phyloP scores from a whole-genome alignment of 805 yeast species.

The Yarrowia sp. region DNA sequence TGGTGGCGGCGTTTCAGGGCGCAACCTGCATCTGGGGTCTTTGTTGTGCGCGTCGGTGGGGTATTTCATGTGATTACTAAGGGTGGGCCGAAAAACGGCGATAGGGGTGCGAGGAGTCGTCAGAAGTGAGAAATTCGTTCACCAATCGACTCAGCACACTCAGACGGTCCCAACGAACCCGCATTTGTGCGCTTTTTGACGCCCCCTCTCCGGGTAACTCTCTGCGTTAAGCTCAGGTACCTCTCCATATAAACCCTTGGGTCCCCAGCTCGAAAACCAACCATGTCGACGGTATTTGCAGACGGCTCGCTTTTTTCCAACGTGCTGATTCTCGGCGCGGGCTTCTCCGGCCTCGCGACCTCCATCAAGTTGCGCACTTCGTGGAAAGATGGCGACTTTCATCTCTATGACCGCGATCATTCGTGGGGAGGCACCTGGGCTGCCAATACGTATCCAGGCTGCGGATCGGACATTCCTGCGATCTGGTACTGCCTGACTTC shows the following conservation, averaged over 20 bases:
- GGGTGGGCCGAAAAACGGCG: background rate
- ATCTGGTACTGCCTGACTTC: slow-evolving; percentile 30
- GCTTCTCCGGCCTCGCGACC: slow-evolving; percentile 25
- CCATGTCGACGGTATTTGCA: slow-evolving; percentile 15
- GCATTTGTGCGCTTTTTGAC: too few species aligned
- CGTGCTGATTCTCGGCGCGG: slow-evolving; percentile 22
- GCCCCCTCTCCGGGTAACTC: background rate
- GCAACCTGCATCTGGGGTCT: too few species aligned
- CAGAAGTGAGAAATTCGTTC: too few species aligned
- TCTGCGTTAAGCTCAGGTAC: background rate
- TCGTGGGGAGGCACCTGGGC: slow-evolving; percentile 34
- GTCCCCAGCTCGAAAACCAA: background rate
- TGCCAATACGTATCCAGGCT: slow-evolving; percentile 32
- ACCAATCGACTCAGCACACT: background rate
- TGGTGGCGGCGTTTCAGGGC: too few species aligned
- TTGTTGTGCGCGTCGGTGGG: too few species aligned
- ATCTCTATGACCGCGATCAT: slow-evolving; percentile 28
- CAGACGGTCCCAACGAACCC: background rate
- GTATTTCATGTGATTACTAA: background rate
- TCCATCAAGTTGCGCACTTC: slow-evolving; percentile 17
- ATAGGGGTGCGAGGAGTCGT: background rate
- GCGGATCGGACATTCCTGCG: slow-evolving; percentile 32
- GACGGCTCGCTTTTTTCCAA: slow-evolving; percentile 21
- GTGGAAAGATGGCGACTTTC: slow-evolving; percentile 27
- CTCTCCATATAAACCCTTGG: background rate